Conservation (phyloP, 495 filamentous ascomycete genomes). For the Sordaria brevicollis region DNA sequence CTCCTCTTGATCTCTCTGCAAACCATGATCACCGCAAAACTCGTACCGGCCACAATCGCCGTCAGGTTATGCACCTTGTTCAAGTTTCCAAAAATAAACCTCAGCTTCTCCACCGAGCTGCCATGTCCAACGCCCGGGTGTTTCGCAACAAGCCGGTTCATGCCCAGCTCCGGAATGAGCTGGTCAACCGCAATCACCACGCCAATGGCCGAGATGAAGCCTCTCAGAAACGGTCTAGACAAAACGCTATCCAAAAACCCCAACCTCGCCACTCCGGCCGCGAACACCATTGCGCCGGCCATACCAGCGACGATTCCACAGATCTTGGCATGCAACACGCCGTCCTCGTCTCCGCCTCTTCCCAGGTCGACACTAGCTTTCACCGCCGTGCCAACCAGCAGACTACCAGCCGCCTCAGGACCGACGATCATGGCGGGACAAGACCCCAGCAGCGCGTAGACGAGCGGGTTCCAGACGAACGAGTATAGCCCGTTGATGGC, state of each 20-base stretch:
- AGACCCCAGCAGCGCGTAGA: conserved; percentile 83
- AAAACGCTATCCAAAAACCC: conserved; percentile 93
- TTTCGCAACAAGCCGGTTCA: conserved; percentile 50
- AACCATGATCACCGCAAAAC: conserved; percentile 83
- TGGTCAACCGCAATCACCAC: conserved; percentile 95
- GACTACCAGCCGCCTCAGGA: conserved; percentile 85
- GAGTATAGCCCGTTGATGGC: conserved; percentile 92
- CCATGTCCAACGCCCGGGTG: conserved; percentile 57
- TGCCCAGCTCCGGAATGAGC: conserved; percentile 78
- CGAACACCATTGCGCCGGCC: conserved; percentile 75
- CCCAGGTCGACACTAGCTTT: conserved; percentile 61
- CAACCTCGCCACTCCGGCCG: conserved; percentile 73
- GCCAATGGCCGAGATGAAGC: conserved; percentile 94
- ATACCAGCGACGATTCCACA: conserved; percentile 85
- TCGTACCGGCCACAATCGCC: conserved; percentile 58
- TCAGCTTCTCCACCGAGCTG: conserved; percentile 73
- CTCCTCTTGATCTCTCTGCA: conserved; percentile 69
- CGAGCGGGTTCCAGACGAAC: conserved; percentile 83
- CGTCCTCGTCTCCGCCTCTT: conserved; percentile 61
- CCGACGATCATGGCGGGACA: conserved; percentile 91
- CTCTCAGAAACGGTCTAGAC: conserved; percentile 81
- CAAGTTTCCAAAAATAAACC: conserved; percentile 63
- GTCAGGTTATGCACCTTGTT: conserved; percentile 62
- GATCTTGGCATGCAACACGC: conserved; percentile 59
- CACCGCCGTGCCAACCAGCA: conserved; percentile 82